Evolutionary conservation across 2,329 filamentous ascomycete genomes (phyloP), one percentile per base, ranked within the genome.

Genomic region (Pyrenophora teres): DNA sequence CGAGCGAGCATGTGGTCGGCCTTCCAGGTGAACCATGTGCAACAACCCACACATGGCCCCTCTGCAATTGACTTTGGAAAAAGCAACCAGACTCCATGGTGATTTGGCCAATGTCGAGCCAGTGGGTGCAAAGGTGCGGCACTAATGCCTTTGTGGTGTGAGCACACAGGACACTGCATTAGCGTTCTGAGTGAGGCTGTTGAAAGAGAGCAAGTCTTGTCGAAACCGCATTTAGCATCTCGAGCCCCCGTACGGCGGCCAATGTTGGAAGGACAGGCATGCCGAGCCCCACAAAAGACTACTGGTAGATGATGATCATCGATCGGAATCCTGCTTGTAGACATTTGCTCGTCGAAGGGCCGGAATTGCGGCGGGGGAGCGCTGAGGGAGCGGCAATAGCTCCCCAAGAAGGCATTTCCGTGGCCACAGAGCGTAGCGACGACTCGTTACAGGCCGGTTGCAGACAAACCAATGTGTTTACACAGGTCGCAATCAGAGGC

Each of bases 401-500:
- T n/a, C 37, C 37, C n/a, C 16, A 37, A 37, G 35, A 27, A 9
- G 21, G 21, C 18, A 23, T n/a, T n/a, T 40, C 21, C 12, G 5
- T 27, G 19, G 12, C 13, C 12, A 5, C 35, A 19, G n/a, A 10
- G 16, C 4, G 33, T 9, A 37, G 16, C 16, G n/a, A 16, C 9
- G 35, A 19, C 6, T 37, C 35, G 30, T 32, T 32, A 25, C 21
- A 48, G 25, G 23, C 40, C 54, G 61, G 43, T 62, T 61, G 59
- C 59, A 38, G 54, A 41, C 31, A 21, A 21, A 39, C 47, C 65
- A 61, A 64, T 60, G 62, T 59, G 52, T 62, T 63, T 59, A 49
- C 32, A 40, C 38, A 51, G 66, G 65, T 70, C 65, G 69, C 68
- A 63, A 65, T 55, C 63, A 60, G 62, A 63, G 62, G 58, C 61